Base-by-base conservation (phyloP, 441 rosid genomes). In the Gossypium davidsonii region DNA sequence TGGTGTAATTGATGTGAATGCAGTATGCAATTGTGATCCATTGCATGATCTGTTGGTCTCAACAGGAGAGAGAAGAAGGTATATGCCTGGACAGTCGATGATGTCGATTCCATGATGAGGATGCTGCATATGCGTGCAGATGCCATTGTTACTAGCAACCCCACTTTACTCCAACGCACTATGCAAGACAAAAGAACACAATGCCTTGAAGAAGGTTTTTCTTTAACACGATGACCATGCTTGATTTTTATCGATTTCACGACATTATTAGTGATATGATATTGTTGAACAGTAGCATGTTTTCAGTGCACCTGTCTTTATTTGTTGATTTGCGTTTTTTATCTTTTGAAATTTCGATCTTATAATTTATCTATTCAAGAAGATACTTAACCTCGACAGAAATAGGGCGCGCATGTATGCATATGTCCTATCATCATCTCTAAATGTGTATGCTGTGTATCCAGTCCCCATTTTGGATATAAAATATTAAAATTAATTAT, bases 71-170 rank as follows among this genome's bases (percentile, higher is more conserved):
- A 83, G 20, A 91, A 88, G 81, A 85, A 83, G 83, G 93, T 89
- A 1, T 93, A 85, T 3, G 96, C 97, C 0, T 95, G 97, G 97
- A 93, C 99, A 7, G 98, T 91, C 0, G 97, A 95, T 73, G 95
- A 91, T 23, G 65, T 61, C 53, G 90, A 89, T 74, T 87, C 96
- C 1, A 91, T 95, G 99, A 76, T 65, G 73, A 83, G 78, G 82
- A 81, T 93, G 95, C 78, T 93, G 83, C 65, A 58, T n/a, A 86
- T 83, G 74, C 80, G 72, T 20, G 91, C 88, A 3, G 93, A 93
- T 85, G 99, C 91, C 12, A 79, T 95, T 26, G 87, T 95, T 28
- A 95, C 99, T 3, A 88, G 87, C 82, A 74, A 95, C 39, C 97
- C 99, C 21, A 61, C 76, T 63, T 70, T 80, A 73, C 88, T 95